Conservation (phyloP, 768 basidiomycete genomes). For the Psilocybe subaeruginosa region DNA sequence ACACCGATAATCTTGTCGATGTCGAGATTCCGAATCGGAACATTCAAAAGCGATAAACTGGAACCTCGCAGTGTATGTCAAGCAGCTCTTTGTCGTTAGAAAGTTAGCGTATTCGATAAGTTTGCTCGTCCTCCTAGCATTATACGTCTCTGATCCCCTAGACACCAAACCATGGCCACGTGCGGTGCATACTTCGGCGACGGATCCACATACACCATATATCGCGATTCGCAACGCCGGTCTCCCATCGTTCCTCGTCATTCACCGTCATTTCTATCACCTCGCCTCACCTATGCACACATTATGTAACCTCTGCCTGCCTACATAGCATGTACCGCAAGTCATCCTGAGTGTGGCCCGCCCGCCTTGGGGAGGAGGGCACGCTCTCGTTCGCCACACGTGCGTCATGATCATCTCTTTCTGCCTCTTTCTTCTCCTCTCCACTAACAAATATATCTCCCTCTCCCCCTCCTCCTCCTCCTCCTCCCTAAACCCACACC, state of each 20-base stretch:
- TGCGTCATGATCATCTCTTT: slow-evolving; percentile 32
- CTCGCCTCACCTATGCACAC: too few species aligned
- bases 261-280: too few species aligned
- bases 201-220: slow-evolving; percentile 69
- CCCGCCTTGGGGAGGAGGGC: slow-evolving; percentile 74
- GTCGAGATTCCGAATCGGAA: too few species aligned
- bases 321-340: slow-evolving; percentile 42
- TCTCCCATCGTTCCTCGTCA: neutral
- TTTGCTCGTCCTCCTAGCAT: slow-evolving; percentile 51
- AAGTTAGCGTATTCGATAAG: slow-evolving; percentile 70
- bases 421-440: too few species aligned
- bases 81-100: slow-evolving; percentile 61
- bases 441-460: too few species aligned
- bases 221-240: slow-evolving; percentile 48
- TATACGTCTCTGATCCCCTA: neutral
- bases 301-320: too few species aligned
- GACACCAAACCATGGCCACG: slow-evolving; percentile 52
- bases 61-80: slow-evolving; percentile 37
- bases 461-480: too few species aligned
- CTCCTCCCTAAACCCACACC: slow-evolving; percentile 28
- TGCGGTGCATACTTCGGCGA: slow-evolving; percentile 74
- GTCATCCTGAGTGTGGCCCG: slow-evolving; percentile 71
- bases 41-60: too few species aligned
- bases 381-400: slow-evolving; percentile 67
- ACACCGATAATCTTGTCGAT: too few species aligned